Evolutionary conservation across 108 stramenopile genomes (phyloP).

Genomic region (Epithemia pelagica): DNA sequence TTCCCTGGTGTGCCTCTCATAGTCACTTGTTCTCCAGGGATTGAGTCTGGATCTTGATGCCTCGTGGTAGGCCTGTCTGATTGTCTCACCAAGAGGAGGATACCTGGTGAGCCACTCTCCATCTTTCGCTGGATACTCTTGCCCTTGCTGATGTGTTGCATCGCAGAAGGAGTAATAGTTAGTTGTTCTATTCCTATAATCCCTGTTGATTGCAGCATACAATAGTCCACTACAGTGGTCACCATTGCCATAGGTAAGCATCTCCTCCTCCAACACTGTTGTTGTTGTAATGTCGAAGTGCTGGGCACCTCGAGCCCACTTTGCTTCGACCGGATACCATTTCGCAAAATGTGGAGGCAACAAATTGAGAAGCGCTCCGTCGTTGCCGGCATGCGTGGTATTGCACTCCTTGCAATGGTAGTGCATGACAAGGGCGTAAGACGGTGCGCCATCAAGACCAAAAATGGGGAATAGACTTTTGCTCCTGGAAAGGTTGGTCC

Average conservation of each 20-base stretch:
- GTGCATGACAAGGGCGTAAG: too few species aligned
- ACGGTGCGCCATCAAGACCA: too few species aligned
- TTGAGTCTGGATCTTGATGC: neutral
- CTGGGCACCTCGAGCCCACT: too few species aligned
- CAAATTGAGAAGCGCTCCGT: too few species aligned
- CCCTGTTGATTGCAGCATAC: neutral
- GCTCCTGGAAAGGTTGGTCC: too few species aligned
- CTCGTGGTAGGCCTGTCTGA: neutral
- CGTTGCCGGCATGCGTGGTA: too few species aligned
- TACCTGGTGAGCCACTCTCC: neutral
- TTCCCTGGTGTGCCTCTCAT: neutral
- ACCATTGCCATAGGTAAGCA: neutral
- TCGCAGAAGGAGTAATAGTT: neutral
- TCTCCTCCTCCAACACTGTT: neutral
- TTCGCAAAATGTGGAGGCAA: too few species aligned
- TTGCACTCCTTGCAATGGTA: too few species aligned
- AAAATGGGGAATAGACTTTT: too few species aligned
- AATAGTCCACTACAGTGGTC: neutral
- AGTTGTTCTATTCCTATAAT: neutral
- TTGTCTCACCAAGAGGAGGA: neutral
- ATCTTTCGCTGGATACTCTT: neutral
- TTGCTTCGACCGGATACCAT: too few species aligned
- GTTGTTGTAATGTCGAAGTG: too few species aligned
- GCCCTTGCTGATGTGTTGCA: neutral
- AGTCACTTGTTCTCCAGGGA: neutral